Percentiles rank a stretch among this genome's conserved stretches.
Evolutionary conservation across 2,329 filamentous ascomycete species (phyloP).

Genomic region (Trichoderma harzianum): DNA sequence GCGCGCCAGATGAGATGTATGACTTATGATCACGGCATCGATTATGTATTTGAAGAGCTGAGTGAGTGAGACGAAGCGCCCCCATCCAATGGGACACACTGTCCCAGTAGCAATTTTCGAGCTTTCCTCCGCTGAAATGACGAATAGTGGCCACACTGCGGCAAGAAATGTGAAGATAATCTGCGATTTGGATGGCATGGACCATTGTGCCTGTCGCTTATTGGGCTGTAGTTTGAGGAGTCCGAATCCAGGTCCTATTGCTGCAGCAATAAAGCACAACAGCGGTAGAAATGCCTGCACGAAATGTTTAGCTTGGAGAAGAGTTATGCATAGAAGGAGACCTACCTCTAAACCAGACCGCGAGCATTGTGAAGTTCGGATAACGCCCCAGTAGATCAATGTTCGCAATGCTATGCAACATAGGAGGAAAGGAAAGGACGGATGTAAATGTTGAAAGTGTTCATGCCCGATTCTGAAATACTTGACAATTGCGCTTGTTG

Average conservation of each 20-base stretch:
- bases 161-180: slow-evolving; percentile 22
- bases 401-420: slow-evolving; percentile 19
- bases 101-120: slow-evolving; percentile 19
- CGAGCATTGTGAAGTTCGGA: slow-evolving; percentile 33
- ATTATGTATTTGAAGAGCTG: slow-evolving; percentile 28
- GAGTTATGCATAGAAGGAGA: background rate
- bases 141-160: slow-evolving; percentile 32
- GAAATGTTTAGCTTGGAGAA: background rate
- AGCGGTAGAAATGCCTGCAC: slow-evolving; percentile 32
- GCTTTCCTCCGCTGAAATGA: slow-evolving; percentile 16
- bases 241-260: background rate
- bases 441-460: background rate
- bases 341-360: slow-evolving; percentile 32
- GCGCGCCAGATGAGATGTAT: slow-evolving; percentile 27
- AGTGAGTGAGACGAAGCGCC: slow-evolving; percentile 10
- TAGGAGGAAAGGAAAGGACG: slow-evolving; percentile 3
- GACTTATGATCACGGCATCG: slow-evolving; percentile 32
- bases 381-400: slow-evolving; percentile 31
- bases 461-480: background rate
- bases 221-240: background rate
- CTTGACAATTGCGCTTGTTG: background rate
- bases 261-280: background rate
- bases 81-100: slow-evolving; percentile 20
- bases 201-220: slow-evolving; percentile 21
- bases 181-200: slow-evolving; percentile 24